Evolutionary conservation across 139 green algal species (phyloP).

Genomic region (Bryopsis sp.): DNA sequence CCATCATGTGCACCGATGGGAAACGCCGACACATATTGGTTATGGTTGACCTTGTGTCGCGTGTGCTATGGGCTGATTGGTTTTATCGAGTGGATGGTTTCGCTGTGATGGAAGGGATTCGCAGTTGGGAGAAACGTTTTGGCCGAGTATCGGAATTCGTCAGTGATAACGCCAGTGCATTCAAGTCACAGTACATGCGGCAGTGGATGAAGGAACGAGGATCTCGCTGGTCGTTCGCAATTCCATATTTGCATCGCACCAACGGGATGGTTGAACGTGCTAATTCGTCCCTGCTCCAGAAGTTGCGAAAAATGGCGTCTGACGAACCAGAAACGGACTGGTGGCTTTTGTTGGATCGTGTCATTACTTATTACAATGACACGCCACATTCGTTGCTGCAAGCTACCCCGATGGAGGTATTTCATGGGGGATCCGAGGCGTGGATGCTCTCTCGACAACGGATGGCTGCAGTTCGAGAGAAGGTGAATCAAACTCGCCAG

Average conservation of each 20-base stretch:
- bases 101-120: not conserved
- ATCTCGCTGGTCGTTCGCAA: not conserved
- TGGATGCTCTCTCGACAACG: no score
- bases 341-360: not conserved
- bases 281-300: not conserved
- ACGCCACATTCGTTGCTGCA: no score
- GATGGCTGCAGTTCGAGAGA: no score
- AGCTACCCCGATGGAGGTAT: no score
- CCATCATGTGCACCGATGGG: not conserved
- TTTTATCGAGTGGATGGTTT: not conserved
- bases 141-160: not conserved
- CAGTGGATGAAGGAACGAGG: not conserved
- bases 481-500: no score
- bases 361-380: no score
- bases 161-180: not conserved
- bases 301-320: not conserved
- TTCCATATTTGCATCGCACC: not conserved
- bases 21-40: slow-evolving; percentile 1
- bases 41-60: not conserved
- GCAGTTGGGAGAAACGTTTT: not conserved
- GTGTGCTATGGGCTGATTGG: not conserved
- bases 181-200: not conserved
- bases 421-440: no score
- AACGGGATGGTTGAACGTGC: slow-evolving; percentile 1
- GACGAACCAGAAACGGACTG: not conserved